Percentiles rank a stretch among this genome's conserved stretches.
Conservation (phyloP, 2,329 filamentous ascomycete genomes). For the Taxawa tesnikishii region DNA sequence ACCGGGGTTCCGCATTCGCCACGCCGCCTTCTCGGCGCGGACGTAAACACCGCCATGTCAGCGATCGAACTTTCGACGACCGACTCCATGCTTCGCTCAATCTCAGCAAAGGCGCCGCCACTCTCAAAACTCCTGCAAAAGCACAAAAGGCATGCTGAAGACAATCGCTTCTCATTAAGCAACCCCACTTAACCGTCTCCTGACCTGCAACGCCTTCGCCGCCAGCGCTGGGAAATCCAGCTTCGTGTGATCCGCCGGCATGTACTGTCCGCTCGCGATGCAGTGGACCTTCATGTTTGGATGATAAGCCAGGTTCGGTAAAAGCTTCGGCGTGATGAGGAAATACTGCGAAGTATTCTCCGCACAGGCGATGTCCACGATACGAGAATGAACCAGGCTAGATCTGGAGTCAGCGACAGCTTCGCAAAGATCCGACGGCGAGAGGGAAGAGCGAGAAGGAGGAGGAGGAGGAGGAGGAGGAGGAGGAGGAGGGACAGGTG, state of each 20-base stretch:
- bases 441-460: too few relatives aligned
- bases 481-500: neutral
- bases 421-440: too few relatives aligned
- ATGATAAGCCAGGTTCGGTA: constrained; percentile 76
- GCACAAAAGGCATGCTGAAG: too few relatives aligned
- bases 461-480: neutral
- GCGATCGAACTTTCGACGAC: too few relatives aligned
- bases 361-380: constrained; percentile 93
- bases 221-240: constrained; percentile 31
- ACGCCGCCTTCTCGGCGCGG: too few relatives aligned
- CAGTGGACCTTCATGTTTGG: constrained; percentile 85
- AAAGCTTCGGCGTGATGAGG: constrained; percentile 90
- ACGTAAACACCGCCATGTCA: too few relatives aligned
- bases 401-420: too few relatives aligned
- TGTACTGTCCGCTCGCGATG: constrained; percentile 74
- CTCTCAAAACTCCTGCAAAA: too few relatives aligned
- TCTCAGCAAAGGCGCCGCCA: too few relatives aligned
- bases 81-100: too few relatives aligned
- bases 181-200: constrained; percentile 1
- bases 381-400: constrained; percentile 82
- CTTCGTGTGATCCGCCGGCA: constrained; percentile 29
- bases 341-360: constrained; percentile 71
- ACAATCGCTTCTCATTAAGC: neutral
- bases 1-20: too few relatives aligned
- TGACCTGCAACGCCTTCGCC: constrained; percentile 15